These are phyloP conservation scores for Alternaria tenuissima DNA, from an alignment of 2,329 filamentous ascomycete genomes.

Conservation along the genomic window DNA sequence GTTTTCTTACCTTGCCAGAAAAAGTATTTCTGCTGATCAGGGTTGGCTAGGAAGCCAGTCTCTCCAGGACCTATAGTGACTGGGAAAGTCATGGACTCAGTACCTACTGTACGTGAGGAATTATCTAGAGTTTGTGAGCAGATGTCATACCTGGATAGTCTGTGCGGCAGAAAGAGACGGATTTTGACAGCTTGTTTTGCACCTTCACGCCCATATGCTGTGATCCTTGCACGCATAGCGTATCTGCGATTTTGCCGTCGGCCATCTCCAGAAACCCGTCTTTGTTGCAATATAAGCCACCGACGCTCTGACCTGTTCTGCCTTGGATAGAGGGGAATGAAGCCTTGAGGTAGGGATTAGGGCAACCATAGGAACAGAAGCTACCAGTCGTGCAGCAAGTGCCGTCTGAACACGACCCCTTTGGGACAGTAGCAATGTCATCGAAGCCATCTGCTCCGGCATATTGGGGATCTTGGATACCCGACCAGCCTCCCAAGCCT, in stretches of 20 bases:
- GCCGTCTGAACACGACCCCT: conserved; percentile 64
- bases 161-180: conserved; percentile 85
- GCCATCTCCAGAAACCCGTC: conserved; percentile 80
- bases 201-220: conserved; percentile 71
- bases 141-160: conserved; percentile 82
- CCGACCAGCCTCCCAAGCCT: conserved; percentile 76
- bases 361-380: conserved; percentile 94
- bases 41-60: conserved; percentile 74
- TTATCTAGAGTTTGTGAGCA: too few species aligned
- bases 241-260: conserved; percentile 61
- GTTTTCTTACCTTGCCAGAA: conserved; percentile 76
- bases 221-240: conserved; percentile 77
- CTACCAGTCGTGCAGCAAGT: conserved; percentile 65
- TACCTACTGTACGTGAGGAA: conserved; percentile 56
- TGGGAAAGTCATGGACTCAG: conserved; percentile 86
- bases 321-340: conserved; percentile 89
- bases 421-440: conserved; percentile 71
- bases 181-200: conserved; percentile 73
- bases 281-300: conserved; percentile 82
- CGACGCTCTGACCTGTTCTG: conserved; percentile 80
- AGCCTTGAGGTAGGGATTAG: conserved; percentile 88
- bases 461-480: conserved; percentile 69
- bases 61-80: conserved; percentile 68
- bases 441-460: conserved; percentile 53
- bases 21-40: conserved; percentile 77